Evolutionary conservation across 2,329 filamentous ascomycete species (phyloP), one percentile per base, ranked within the genome.

Genomic region (Leptodontidium sp.): DNA sequence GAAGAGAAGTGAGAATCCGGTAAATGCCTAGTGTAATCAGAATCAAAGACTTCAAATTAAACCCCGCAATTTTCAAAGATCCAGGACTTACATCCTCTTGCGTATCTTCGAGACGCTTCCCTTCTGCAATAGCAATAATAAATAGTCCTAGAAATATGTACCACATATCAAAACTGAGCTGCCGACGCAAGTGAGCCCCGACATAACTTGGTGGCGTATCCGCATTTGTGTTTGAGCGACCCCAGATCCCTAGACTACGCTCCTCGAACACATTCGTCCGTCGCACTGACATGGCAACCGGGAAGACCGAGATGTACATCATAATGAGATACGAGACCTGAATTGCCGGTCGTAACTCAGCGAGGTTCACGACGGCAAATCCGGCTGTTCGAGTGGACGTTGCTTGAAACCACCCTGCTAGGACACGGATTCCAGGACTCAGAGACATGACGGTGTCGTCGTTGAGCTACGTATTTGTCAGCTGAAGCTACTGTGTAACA

Each of bases 261-360:
- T 98, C 95, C 80, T 98, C 95, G 82, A 98, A 98, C 2, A 98
- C 95, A 78, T 98, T 98, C 67, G 95, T 98, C 72, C 93, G 87
- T 62, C 95, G 93, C 75, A 98, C 92, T 8, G 93, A 96, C 75
- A 98, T 98, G 78, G 96, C 95, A 75, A 98, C 97, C 4, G 95
- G 95, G 75, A 97, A 97, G 69, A 97, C 93, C 67, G 94, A 97
- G 71, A 98, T 97, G 80, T 98, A 98, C 96, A 98, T 98, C 95
- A 98, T 98, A 80, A 98, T 90, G 80, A 98, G 84, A 82, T 98
- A 98, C 24, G 94, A 93, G 15, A 97, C 93, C 76, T 97, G 94
- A 68, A 98, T 93, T 3, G 92, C 96, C 0, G 96, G 94, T 73
- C 98, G 94, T 1, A 99, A 84, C 0, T 87, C 82, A 1, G 91